Conservation (phyloP, 192 early-diverging fungal species). For the Entomortierella parvispora region DNA sequence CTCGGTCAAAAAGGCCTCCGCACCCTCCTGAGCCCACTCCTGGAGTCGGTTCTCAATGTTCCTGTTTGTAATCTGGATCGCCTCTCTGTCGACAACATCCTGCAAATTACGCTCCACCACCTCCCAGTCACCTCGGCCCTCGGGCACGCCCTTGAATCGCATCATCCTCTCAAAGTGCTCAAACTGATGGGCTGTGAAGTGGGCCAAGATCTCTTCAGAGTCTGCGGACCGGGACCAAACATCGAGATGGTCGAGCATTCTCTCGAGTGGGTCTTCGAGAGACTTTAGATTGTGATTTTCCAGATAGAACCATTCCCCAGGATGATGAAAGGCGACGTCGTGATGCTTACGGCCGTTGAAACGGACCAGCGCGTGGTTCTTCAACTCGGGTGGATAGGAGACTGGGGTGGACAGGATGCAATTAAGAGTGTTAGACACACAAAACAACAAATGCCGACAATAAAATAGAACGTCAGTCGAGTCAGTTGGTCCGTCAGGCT, state of each 20-base stretch:
- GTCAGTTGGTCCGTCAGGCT: not conserved
- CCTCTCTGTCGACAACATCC: slow-evolving; percentile 26
- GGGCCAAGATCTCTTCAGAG: slow-evolving; percentile 33
- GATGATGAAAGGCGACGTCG: slow-evolving; percentile 21
- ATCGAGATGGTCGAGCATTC: slow-evolving; percentile 32
- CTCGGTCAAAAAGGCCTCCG: no score
- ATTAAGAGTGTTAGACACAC: not conserved
- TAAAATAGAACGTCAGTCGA: no score
- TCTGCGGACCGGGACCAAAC: slow-evolving; percentile 39
- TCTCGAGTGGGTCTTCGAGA: slow-evolving; percentile 15
- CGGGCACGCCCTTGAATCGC: slow-evolving; percentile 12
- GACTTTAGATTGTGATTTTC: no score
- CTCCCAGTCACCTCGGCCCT: slow-evolving; percentile 26
- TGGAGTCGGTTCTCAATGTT: not conserved
- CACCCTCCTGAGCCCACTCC: no score
- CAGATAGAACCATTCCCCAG: slow-evolving; percentile 8
- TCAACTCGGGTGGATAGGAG: slow-evolving; percentile 32
- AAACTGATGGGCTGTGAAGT: slow-evolving; percentile 35
- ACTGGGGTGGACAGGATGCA: not conserved
- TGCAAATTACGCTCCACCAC: slow-evolving; percentile 41
- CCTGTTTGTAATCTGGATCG: not conserved
- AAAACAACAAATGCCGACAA: no score
- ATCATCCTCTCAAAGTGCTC: slow-evolving; percentile 17
- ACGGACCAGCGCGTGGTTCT: slow-evolving; percentile 39
- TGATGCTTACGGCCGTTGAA: slow-evolving; percentile 47